phyloP scores from a whole-genome alignment of 2,329 filamentous ascomycete species.

The Huntiella moniliformis region DNA sequence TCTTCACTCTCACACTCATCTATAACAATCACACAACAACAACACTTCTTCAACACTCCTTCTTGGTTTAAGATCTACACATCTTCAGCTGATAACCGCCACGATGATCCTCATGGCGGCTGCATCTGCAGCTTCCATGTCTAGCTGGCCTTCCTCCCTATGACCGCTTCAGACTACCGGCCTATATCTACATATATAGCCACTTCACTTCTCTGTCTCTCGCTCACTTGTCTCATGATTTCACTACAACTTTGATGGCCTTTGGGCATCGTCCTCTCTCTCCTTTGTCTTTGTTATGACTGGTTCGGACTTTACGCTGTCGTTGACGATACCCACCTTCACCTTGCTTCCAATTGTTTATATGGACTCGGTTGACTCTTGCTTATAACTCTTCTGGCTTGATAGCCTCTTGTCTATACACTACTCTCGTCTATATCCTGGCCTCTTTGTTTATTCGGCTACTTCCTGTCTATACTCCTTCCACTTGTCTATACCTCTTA shows the following conservation, averaged over 20 bases:
- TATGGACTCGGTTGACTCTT: no score
- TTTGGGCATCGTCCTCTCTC: not conserved
- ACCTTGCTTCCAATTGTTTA: not conserved
- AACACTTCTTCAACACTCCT: no score
- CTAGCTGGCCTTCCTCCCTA: constrained; percentile 5
- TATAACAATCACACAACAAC: no score
- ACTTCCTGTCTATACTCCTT: not conserved
- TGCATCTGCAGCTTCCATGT: constrained; percentile 7
- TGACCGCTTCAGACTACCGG: no score
- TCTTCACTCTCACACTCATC: no score
- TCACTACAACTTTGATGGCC: not conserved
- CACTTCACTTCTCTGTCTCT: not conserved
- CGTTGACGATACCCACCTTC: not conserved
- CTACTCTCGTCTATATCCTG: not conserved
- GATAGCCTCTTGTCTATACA: no score
- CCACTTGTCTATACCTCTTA: not conserved
- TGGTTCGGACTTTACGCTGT: not conserved
- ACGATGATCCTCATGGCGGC: constrained; percentile 7
- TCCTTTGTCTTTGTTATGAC: not conserved
- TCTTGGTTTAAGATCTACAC: no score
- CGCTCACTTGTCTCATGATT: not conserved
- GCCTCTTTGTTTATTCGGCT: not conserved
- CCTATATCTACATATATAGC: not conserved
- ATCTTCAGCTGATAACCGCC: constrained; percentile 5
- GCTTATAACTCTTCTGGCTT: no score